Evolutionary conservation across 2,329 filamentous ascomycete genomes (phyloP), one percentile per base, ranked within the genome.

Genomic region (Trematosphaeria pertusa): DNA sequence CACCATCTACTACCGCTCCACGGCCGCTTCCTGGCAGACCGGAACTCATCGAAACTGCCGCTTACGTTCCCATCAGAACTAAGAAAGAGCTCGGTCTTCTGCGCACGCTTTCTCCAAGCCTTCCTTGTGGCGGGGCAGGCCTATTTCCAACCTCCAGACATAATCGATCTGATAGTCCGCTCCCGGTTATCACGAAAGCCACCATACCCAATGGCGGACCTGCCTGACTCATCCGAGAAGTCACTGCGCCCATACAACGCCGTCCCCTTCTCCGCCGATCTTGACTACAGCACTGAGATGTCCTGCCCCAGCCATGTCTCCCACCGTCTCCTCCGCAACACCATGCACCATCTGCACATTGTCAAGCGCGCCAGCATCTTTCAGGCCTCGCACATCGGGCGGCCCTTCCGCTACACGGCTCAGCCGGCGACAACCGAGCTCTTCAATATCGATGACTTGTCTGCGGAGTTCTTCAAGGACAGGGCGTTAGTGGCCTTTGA

Each of bases 101-200:
- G 34, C 14, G 19, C 53, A 11, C 4, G 55, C 11, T 37, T 53
- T 17, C 44, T 64, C 15, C 58, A 59, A 18, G 36, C 54, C 17
- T 65, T 59, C 38, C 49, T 64, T 11, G 17, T 46, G 12, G 48
- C 55, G 11, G 53, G 52, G 4, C 58, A 62, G 26, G 52, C 53
- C n/a, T 57, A 62, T 38, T 44, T 64, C 2, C 62, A 65, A 30
- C 59, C 61, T 1, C 58, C 59, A 22, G 64, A 67, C 34, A 34
- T 65, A 3, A 57, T 64, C 41, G 61, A 64, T 15, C 58, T 65
- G 30, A 37, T 43, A 11, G 12, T 61, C 12, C 61, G 61, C 22
- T 47, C 50, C 28, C 28, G 38, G 10, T 9, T 46, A 4, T 46
- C 45, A 5, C 54, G 32, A 10, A 36, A 36, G 8, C 41, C 14